Base-by-base conservation (phyloP, 1,139 yeast genomes). In the Pichia cactophila region DNA sequence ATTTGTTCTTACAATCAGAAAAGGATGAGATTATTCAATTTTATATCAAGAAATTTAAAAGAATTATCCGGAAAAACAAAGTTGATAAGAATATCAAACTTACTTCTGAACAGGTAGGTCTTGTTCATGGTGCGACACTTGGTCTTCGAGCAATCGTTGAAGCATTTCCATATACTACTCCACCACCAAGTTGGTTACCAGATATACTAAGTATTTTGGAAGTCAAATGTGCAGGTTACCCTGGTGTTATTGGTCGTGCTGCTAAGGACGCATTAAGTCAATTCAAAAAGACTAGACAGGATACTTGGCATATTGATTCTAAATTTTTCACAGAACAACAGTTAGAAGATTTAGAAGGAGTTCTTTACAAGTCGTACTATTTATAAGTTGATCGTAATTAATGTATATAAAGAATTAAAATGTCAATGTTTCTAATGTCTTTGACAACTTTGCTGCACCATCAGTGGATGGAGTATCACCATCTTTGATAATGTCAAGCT, bases 271-370 rank as follows among this genome's bases (percentile, higher is more conserved):
- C 81, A 1, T 73, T 94, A 46, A 84, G 95, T 52, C 84, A 81
- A 55, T 94, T 92, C 69, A 92, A 90, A 65, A 90, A 89, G 69
- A 83, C 88, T 6, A 78, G 98, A 58, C 95, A 90, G 51, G 98
- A 94, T 62, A 88, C 97, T 0, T 94, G 99, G 99, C 95, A 86
- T 58, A 77, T 88, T 55, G 98, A 94, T 64, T 78, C 86, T 53
- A 74, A 74, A 58, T 81, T 80, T 8, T 94, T 94, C 65, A 79
- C 82, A 7, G 80, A 77, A 47, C 87, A 83, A 14, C 95, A 92
- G 66, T 72, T 89, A 46, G 95, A 89, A 61, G 96, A 89, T 64
- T 71, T 94, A 49, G 97, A 92, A 65, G 98, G 98, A 42, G 97
- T 92, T 4, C 70, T 90, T 41, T 85, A 96, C 86, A 86, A 87